A percentile compares a stretch with the other conserved stretches of the same genome.
Conservation (phyloP, 2,329 filamentous ascomycete species). For the Didymella arachidicola region DNA sequence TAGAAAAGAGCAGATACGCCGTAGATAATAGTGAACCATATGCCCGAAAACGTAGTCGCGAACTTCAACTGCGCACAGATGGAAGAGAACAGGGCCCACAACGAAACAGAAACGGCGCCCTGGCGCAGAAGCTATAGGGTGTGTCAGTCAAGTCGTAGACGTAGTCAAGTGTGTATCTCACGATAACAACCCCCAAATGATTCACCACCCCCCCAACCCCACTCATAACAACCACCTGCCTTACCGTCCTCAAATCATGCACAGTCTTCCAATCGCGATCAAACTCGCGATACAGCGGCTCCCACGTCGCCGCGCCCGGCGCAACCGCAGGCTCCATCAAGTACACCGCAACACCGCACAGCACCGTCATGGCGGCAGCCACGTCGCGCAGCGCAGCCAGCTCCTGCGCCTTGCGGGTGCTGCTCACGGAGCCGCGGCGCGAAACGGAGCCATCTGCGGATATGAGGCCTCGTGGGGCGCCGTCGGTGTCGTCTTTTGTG, state of each 20-base stretch:
- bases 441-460: slow-evolving; percentile 47
- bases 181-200: slow-evolving; percentile 40
- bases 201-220: slow-evolving; percentile 37
- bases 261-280: slow-evolving; percentile 39
- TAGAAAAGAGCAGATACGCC: slow-evolving; percentile 34
- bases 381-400: slow-evolving; percentile 42
- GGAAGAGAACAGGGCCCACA: slow-evolving; percentile 38
- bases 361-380: slow-evolving; percentile 33
- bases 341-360: slow-evolving; percentile 40
- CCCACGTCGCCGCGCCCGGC: slow-evolving; percentile 38
- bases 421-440: slow-evolving; percentile 38
- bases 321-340: slow-evolving; percentile 41
- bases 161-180: slow-evolving; percentile 24
- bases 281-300: slow-evolving; percentile 35
- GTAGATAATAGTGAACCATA: slow-evolving; percentile 45
- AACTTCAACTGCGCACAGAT: slow-evolving; percentile 40
- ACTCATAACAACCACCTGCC: slow-evolving; percentile 39
- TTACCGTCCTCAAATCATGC: slow-evolving; percentile 37
- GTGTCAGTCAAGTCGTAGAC: slow-evolving; percentile 6
- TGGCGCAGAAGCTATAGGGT: slow-evolving; percentile 37
- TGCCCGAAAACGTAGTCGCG: slow-evolving; percentile 31
- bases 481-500: slow-evolving; percentile 34
- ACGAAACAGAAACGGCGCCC: slow-evolving; percentile 40
- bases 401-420: slow-evolving; percentile 32
- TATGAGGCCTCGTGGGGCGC: slow-evolving; percentile 41